Evolutionary conservation across 306 rosid genomes (phyloP).

Genomic region (Casuarina glauca): DNA sequence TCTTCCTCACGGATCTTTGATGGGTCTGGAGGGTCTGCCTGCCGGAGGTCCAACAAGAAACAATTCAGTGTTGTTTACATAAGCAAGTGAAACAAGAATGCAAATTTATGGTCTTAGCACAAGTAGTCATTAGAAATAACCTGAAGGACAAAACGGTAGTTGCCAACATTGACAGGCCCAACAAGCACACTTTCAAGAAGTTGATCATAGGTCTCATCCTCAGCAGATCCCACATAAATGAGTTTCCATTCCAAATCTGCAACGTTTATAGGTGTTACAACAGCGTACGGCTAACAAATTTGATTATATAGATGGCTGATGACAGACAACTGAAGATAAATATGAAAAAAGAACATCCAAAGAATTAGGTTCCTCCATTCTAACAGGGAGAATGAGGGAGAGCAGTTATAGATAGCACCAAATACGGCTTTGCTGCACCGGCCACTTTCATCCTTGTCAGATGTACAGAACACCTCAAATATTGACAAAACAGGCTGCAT

Average conservation of each 20-base stretch:
- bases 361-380: not conserved
- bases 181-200: conserved; percentile 87
- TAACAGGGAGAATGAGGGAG: not conserved
- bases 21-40: conserved; percentile 96
- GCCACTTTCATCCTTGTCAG: not conserved
- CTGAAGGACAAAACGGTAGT: conserved; percentile 85
- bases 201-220: conserved; percentile 92
- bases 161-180: conserved; percentile 92
- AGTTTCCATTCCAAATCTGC: conserved; percentile 96
- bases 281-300: not conserved
- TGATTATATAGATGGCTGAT: not conserved
- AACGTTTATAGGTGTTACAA: conserved; percentile 9
- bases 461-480: not conserved
- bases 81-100: conserved; percentile 10
- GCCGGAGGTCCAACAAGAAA: conserved; percentile 16
- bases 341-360: not conserved
- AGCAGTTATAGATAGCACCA: not conserved
- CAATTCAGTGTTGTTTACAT: not conserved
- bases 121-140: conserved; percentile 28
- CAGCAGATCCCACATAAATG: conserved; percentile 88
- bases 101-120: not conserved
- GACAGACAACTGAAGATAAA: not conserved
- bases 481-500: not conserved
- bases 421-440: not conserved
- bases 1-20: conserved; percentile 94